Conservation (phyloP, 805 yeast genomes). For the Ogataea naganishii region DNA sequence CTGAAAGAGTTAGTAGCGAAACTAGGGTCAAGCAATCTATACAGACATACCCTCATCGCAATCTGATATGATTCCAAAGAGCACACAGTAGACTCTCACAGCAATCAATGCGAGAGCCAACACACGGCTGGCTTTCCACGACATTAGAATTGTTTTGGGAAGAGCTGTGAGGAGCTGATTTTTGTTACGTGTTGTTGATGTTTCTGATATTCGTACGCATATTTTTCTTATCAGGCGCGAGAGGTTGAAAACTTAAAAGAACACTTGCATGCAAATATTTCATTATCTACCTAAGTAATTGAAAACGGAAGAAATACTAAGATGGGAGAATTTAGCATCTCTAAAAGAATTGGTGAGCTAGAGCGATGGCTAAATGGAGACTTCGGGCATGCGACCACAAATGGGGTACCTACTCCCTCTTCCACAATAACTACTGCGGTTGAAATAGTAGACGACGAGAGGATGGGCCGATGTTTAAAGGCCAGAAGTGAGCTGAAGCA, state of each 20-base stretch:
- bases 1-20: constrained; percentile 12
- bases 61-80: constrained; percentile 68
- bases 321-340: too few relatives aligned
- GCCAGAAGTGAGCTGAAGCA: constrained; percentile 28
- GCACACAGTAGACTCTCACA: constrained; percentile 30
- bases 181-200: too few relatives aligned
- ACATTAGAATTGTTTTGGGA: too few relatives aligned
- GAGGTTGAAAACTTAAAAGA: too few relatives aligned
- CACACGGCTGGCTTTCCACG: constrained; percentile 5
- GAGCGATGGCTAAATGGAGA: constrained; percentile 23
- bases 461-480: constrained; percentile 59
- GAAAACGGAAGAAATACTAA: too few relatives aligned
- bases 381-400: constrained; percentile 2
- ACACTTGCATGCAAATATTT: too few relatives aligned
- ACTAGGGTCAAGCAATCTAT: background rate
- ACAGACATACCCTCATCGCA: constrained; percentile 63
- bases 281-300: too few relatives aligned
- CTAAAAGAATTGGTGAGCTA: constrained; percentile 12
- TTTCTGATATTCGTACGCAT: too few relatives aligned
- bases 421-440: constrained; percentile 31
- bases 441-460: constrained; percentile 29
- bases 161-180: too few relatives aligned
- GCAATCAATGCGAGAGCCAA: constrained; percentile 14
- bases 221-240: too few relatives aligned
- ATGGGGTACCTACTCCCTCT: too few relatives aligned